Evolutionary conservation across 768 basidiomycete genomes (phyloP).

Genomic region (Tulasnella sp.): DNA sequence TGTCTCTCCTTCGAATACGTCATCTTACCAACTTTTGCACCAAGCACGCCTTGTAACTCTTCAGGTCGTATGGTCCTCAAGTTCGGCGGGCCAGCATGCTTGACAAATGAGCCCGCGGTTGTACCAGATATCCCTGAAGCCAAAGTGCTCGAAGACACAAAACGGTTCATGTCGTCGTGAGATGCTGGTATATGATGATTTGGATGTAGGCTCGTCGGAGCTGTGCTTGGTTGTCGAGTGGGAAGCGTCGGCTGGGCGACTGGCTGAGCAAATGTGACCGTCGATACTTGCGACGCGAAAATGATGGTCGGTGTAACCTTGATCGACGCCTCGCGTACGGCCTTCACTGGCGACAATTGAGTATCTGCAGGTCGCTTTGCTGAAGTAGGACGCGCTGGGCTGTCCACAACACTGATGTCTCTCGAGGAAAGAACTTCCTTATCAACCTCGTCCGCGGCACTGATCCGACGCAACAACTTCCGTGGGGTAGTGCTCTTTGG

Average conservation of each 20-base stretch:
- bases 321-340: no score
- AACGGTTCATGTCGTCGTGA: constrained; percentile 61
- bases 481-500: constrained; percentile 31
- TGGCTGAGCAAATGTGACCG: not conserved
- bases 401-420: constrained; percentile 28
- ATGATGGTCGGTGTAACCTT: constrained; percentile 7
- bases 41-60: constrained; percentile 56
- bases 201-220: constrained; percentile 33
- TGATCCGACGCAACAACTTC: constrained; percentile 31
- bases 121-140: constrained; percentile 29
- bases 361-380: no score
- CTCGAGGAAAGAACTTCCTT: constrained; percentile 34
- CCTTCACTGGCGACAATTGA: no score
- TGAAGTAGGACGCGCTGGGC: not conserved
- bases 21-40: constrained; percentile 80
- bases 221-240: constrained; percentile 14
- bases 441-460: constrained; percentile 35
- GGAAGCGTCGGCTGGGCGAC: constrained; percentile 25
- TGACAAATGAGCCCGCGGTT: constrained; percentile 73
- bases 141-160: constrained; percentile 80
- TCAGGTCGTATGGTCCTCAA: constrained; percentile 66
- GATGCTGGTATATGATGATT: constrained; percentile 38
- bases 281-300: no score
- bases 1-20: constrained; percentile 71
- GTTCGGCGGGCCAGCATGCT: constrained; percentile 60